Conservation (phyloP, 176 grass and related monocot species). For the Oryza punctata region DNA sequence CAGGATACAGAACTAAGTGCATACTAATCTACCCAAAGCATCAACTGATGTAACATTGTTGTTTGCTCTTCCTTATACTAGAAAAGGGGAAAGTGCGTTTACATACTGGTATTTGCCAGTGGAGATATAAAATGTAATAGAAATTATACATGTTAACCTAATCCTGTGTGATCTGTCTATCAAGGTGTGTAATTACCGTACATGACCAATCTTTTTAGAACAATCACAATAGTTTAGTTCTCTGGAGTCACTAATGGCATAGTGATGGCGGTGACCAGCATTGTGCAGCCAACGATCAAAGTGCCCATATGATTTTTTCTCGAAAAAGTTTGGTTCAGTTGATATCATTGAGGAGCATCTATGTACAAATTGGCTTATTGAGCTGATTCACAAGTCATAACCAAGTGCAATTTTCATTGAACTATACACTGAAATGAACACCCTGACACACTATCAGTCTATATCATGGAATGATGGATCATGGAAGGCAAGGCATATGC, state of each 20-base stretch:
- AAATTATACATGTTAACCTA: neutral
- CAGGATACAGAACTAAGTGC: conserved; percentile 16
- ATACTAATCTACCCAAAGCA: conserved; percentile 16
- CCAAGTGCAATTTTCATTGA: neutral
- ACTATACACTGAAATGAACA: neutral
- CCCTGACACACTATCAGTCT: neutral
- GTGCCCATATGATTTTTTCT: neutral
- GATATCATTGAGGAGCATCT: neutral
- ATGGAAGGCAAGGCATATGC: neutral
- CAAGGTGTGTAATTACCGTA: neutral
- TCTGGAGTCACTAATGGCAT: neutral
- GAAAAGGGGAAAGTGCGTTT: neutral
- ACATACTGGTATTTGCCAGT: conserved; percentile 20
- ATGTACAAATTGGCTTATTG: neutral
- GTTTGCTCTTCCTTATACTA: conserved; percentile 1
- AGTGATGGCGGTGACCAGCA: neutral
- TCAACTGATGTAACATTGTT: neutral
- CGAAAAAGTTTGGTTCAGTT: neutral
- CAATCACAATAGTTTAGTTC: neutral
- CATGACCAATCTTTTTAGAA: neutral
- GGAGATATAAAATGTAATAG: conserved; percentile 6
- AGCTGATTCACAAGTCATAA: neutral
- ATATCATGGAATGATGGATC: neutral
- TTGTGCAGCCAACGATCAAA: neutral
- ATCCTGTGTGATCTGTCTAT: neutral